Evolutionary conservation across 306 rosid genomes (phyloP), one percentile per base, ranked within the genome.

Genomic region (Leucaena leucocephala): DNA sequence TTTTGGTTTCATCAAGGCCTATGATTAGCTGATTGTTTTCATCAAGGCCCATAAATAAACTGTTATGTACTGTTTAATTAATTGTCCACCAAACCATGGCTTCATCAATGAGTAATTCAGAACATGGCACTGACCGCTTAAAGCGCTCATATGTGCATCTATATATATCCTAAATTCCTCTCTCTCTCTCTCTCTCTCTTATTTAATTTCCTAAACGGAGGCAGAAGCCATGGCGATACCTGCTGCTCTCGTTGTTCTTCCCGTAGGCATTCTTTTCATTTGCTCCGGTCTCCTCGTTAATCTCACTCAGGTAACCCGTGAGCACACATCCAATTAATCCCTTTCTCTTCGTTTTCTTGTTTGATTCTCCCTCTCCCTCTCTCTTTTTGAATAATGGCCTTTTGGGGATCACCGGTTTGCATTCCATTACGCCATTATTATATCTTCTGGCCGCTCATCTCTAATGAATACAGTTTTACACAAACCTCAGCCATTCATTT

Each of bases 221-320:
- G 82, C 17, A 34, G 62, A 77, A 81, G 71, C 62, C 74, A 94
- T 92, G 98, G 89, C 88, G 44, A 83, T 92, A 81, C 97, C 91
- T 42, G 92, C 98, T 52, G 87, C 86, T 34, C 50, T 91, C 19
- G 84, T 86, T 46, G 79, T 94, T 63, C 82, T 90, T 81, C 98
- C 98, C 14, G 2, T 88, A 3, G 98, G 97, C 72, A 64, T 84
- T 45, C 80, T 94, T 61, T 89, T 94, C 92, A 77, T 92, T 73
- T 82, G 91, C 73, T 94, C 98, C 0, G 98, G 98, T 80, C 82
- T 91, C 81, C 72, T 88, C 78, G 87, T 94, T 70, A 94, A 90
- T 86, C 39, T 85, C 57, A 73, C 85, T 77, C 98, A 94, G 97
- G 97, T 89, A 49, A 3, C 44, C 1, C 22, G 8, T n/a, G 1